Percentiles rank a stretch among this genome's conserved stretches.
Conservation (phyloP, 192 early-diverging fungal species). For the Linderina pennispora region DNA sequence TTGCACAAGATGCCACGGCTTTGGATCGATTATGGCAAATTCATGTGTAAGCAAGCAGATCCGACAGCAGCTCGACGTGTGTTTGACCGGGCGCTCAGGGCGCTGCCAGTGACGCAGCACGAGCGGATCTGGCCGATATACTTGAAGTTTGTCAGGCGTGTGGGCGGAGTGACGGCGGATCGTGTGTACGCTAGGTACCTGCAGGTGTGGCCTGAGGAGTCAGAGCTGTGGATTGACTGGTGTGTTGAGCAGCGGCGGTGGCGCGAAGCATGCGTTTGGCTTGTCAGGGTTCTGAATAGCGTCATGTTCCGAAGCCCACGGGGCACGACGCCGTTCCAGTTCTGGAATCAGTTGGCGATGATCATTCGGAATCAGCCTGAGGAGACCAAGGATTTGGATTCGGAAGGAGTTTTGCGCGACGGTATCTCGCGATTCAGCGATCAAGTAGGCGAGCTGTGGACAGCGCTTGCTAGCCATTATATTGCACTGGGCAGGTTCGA, state of each 20-base stretch:
- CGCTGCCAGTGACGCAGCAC: constrained; percentile 93
- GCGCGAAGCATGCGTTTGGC: constrained; percentile 68
- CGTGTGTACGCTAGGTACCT: constrained; percentile 78
- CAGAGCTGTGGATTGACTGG: constrained; percentile 69
- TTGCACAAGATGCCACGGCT: constrained; percentile 95
- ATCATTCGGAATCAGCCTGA: constrained; percentile 68
- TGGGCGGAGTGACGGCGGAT: constrained; percentile 78
- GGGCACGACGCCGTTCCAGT: constrained; percentile 43
- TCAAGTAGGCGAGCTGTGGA: constrained; percentile 87
- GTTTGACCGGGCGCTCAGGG: constrained; percentile 85
- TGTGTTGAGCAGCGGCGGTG: constrained; percentile 60
- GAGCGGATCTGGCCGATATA: constrained; percentile 83
- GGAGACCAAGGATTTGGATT: constrained; percentile 56
- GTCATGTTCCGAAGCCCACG: background rate
- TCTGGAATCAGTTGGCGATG: constrained; percentile 84
- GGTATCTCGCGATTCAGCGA: constrained; percentile 78
- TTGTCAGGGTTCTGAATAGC: constrained; percentile 67
- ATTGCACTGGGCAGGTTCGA: constrained; percentile 73
- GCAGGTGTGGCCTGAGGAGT: constrained; percentile 73
- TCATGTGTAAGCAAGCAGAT: constrained; percentile 60
- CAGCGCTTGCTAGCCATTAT: constrained; percentile 74
- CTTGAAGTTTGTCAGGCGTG: constrained; percentile 65
- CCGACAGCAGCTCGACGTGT: constrained; percentile 68
- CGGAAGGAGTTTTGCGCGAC: constrained; percentile 76
- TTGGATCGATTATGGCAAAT: constrained; percentile 76